Evolutionary conservation across 345 rosid species (phyloP), one percentile per base, ranked within the genome.

Genomic region (Trapa bicornis): DNA sequence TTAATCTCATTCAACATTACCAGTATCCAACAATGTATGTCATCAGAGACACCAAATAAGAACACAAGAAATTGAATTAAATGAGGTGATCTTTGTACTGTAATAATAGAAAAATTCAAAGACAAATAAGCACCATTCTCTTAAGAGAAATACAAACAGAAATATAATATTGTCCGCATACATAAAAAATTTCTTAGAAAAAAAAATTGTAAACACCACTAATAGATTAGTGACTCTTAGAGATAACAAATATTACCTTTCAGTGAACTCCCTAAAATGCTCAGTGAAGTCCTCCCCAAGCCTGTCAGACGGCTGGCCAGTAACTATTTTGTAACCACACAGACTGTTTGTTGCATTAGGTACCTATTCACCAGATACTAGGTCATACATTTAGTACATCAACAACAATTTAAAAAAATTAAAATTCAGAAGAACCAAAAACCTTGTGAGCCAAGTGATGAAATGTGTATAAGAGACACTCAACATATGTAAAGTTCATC

Each of bases 211-310:
- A 62, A 9, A 60, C 37, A 61, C 5, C 15, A 67, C 11, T 37
- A 14, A 42, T 5, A 11, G n/a, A 47, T 14, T 35, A 41, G 3
- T 41, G 60, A 57, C 66, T n/a, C 17, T 47, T 14, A 2, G 35
- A 33, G n/a, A 54, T 35, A n/a, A 48, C 36, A 47, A 8, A 70
- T 42, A 35, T 42, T 75, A 83, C 98, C 97, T 91, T 79, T 91
- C 99, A 56, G 78, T 86, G 71, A 95, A 95, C 71, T 95, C 96
- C 76, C 87, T 91, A 78, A 78, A 78, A 41, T 74, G 68, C 80
- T 89, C 99, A 17, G 94, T 87, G 84, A 95, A 95, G 77, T 90
- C 94, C 82, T 93, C 97, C 67, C 98, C 98, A 42, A 93, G 87
- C 82, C 96, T 83, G 70, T 93, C 97, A 64, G 98, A 93, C 70